phyloP scores from a whole-genome alignment of 192 early-diverging fungal genomes.

The Geosiphon pyriformis region DNA sequence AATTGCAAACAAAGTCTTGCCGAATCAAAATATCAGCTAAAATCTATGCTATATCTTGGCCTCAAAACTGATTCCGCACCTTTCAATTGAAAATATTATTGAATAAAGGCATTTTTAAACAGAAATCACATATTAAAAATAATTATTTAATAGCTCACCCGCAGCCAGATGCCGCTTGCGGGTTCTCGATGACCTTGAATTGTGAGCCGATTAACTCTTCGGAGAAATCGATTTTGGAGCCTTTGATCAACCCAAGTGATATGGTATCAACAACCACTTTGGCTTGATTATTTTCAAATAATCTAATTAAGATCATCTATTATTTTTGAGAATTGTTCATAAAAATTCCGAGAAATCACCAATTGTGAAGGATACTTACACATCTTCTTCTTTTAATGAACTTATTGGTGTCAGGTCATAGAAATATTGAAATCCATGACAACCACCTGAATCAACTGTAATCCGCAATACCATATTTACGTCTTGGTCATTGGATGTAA shows the following conservation, averaged over 20 bases:
- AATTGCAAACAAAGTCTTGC: no score
- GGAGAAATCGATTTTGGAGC: conserved; percentile 72
- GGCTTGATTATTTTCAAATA: conserved; percentile 66
- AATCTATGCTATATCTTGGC: conserved; percentile 11
- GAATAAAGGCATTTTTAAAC: background rate
- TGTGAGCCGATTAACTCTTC: conserved; percentile 76
- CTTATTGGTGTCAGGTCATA: conserved; percentile 61
- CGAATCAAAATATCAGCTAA: no score
- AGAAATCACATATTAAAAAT: background rate
- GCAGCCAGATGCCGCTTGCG: conserved; percentile 63
- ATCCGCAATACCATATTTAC: conserved; percentile 55
- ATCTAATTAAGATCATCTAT: no score
- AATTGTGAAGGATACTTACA: conserved; percentile 36
- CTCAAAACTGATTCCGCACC: conserved; percentile 26
- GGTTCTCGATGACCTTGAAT: conserved; percentile 72
- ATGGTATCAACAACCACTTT: conserved; percentile 67
- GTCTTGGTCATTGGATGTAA: conserved; percentile 43
- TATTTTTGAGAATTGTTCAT: no score
- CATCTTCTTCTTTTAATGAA: conserved; percentile 59
- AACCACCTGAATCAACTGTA: conserved; percentile 78
- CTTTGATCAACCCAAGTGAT: conserved; percentile 68
- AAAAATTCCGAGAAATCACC: no score
- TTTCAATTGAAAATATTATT: background rate
- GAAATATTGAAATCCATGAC: conserved; percentile 82
- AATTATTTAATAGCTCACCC: conserved; percentile 49